A percentile compares a stretch with the other conserved stretches of the same genome.
Conservation (phyloP, 441 rosid genomes). For the Francoa sonchifolia region DNA sequence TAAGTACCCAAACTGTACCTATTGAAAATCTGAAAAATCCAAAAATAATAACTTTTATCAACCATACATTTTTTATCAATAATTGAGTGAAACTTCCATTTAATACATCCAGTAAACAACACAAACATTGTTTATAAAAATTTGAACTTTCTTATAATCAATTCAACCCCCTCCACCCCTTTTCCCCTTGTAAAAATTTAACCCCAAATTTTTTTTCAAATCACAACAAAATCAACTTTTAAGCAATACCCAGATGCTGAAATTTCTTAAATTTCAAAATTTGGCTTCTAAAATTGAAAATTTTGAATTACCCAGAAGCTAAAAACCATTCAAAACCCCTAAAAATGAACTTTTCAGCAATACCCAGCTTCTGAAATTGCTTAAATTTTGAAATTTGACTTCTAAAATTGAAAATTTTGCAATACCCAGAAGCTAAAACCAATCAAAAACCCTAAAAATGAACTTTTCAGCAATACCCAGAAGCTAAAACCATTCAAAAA, state of each 20-base stretch:
- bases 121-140: slow-evolving; percentile 41
- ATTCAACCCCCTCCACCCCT: slow-evolving; percentile 6
- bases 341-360: slow-evolving; percentile 2
- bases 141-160: slow-evolving; percentile 21
- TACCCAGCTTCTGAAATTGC: slow-evolving; percentile 19
- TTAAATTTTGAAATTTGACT: slow-evolving; percentile 5
- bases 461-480: slow-evolving; percentile 6
- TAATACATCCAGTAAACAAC: slow-evolving; percentile 32
- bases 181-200: slow-evolving; percentile 13
- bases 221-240: neutral
- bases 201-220: slow-evolving; percentile 5
- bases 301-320: no score
- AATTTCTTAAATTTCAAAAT: slow-evolving; percentile 8
- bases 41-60: slow-evolving; percentile 59
- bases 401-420: no score
- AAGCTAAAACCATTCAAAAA: slow-evolving; percentile 18
- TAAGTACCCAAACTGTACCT: slow-evolving; percentile 43
- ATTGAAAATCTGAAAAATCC: slow-evolving; percentile 82
- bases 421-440: neutral
- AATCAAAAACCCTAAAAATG: neutral
- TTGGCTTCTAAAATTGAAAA: neutral
- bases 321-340: slow-evolving; percentile 1
- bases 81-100: slow-evolving; percentile 41
- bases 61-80: slow-evolving; percentile 45
- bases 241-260: slow-evolving; percentile 21